Evolutionary conservation across 2,329 filamentous ascomycete species (phyloP).

Genomic region (Sporothrix euskadiensis): DNA sequence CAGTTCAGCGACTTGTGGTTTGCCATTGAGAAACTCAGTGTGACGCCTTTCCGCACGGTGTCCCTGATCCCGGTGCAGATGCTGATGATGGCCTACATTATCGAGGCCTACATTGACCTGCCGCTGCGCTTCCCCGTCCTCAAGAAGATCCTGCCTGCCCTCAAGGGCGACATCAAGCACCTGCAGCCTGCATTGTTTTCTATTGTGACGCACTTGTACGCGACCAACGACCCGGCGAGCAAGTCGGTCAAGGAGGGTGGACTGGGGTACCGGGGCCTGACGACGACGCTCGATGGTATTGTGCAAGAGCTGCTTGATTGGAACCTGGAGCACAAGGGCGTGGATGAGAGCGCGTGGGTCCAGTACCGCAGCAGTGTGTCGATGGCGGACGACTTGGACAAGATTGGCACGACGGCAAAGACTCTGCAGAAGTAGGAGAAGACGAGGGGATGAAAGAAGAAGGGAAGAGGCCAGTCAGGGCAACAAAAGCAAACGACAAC

Average conservation of each 20-base stretch:
- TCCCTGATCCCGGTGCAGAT: conserved; percentile 40
- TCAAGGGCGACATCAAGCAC: conserved; percentile 41
- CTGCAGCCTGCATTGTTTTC: conserved; percentile 46
- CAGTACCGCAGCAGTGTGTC: conserved; percentile 44
- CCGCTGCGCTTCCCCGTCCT: conserved; percentile 37
- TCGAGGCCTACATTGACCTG: conserved; percentile 43
- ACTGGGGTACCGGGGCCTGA: conserved; percentile 43
- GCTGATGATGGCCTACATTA: conserved; percentile 41
- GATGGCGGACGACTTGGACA: conserved; percentile 44
- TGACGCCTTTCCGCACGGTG: conserved; percentile 41
- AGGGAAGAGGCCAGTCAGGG: too few species aligned
- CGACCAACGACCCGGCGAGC: conserved; percentile 39
- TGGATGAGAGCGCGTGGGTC: conserved; percentile 33
- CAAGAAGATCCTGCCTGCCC: conserved; percentile 37
- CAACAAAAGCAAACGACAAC: not conserved
- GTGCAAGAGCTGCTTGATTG: conserved; percentile 45
- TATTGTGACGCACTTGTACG: conserved; percentile 45
- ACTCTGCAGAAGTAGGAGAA: conserved; percentile 1
- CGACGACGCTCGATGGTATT: conserved; percentile 46
- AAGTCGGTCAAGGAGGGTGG: conserved; percentile 42
- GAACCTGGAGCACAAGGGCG: conserved; percentile 43
- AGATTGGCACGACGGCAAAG: conserved; percentile 28
- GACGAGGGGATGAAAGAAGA: not conserved
- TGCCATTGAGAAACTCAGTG: conserved; percentile 40
- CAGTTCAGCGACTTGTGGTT: conserved; percentile 43